phyloP scores from a whole-genome alignment of 192 early-diverging fungal genomes.

The Coemansia nantahalensis region DNA sequence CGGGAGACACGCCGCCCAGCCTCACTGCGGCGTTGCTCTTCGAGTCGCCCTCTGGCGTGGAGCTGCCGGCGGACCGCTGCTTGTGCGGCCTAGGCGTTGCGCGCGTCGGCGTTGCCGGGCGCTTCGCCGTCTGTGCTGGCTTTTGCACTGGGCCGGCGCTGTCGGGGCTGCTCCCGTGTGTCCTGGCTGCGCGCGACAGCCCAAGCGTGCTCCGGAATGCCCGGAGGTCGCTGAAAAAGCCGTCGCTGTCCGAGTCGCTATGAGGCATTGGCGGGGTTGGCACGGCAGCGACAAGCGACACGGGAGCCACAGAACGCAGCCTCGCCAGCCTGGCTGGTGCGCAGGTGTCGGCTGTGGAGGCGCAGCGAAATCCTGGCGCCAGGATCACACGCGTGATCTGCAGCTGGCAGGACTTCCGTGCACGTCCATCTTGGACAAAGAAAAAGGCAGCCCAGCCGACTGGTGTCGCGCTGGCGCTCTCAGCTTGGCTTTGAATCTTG shows the following conservation, averaged over 20 bases:
- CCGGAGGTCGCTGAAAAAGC: conserved; percentile 38
- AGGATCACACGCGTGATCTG: too few species aligned
- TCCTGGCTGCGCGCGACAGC: neutral
- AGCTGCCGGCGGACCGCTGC: neutral
- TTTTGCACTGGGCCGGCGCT: neutral
- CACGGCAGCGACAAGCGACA: too few species aligned
- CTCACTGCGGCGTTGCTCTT: neutral
- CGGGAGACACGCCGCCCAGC: conserved; percentile 17
- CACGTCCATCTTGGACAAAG: too few species aligned
- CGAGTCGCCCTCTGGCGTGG: neutral
- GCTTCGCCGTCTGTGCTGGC: neutral
- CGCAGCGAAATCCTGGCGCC: too few species aligned
- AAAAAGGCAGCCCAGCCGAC: too few species aligned
- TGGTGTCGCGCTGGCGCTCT: too few species aligned
- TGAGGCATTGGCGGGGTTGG: neutral
- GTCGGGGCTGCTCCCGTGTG: neutral
- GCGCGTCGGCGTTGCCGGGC: neutral
- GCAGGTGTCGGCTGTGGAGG: too few species aligned
- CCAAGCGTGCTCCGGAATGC: conserved; percentile 31
- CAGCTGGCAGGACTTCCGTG: too few species aligned
- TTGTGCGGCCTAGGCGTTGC: too few species aligned
- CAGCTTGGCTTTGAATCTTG: too few species aligned
- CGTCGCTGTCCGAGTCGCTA: conserved; percentile 42
- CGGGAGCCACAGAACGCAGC: too few species aligned
- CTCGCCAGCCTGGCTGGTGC: too few species aligned